Conservation (phyloP, 768 basidiomycete species). For the Suillus tomentosus region DNA sequence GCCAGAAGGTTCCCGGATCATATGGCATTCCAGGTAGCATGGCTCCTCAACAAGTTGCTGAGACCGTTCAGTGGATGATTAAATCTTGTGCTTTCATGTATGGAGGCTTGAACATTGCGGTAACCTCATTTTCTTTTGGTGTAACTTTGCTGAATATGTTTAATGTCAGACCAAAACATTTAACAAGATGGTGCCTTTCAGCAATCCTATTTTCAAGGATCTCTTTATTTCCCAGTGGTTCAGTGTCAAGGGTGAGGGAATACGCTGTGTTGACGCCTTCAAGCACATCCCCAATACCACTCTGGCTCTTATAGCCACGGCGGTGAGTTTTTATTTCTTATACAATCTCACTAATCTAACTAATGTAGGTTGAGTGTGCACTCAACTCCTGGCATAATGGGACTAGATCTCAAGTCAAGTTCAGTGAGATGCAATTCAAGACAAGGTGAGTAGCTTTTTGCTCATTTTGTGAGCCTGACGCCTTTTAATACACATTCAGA, state of each 20-base stretch:
- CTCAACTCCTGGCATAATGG: conserved; percentile 1
- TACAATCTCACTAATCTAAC: too few species aligned
- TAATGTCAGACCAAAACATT: not conserved
- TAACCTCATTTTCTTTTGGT: not conserved
- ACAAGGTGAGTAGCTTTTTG: not conserved
- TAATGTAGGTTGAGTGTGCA: not conserved
- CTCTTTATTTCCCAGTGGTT: conserved; percentile 2
- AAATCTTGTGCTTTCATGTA: not conserved
- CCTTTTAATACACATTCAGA: not conserved
- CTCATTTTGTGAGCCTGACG: not conserved
- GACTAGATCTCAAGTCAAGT: not conserved
- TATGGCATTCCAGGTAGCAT: not conserved
- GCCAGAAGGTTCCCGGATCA: conserved; percentile 1
- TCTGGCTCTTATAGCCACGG: not conserved
- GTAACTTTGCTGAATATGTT: not conserved
- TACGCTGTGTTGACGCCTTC: not conserved
- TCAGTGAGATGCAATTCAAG: conserved; percentile 1
- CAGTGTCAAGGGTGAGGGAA: not conserved
- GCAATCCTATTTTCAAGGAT: not conserved
- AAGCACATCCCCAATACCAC: conserved; percentile 1
- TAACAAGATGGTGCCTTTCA: not conserved
- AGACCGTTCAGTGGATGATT: not conserved
- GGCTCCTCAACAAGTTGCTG: not conserved
- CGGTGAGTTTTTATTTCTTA: not conserved
- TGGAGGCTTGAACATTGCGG: not conserved